Conservation (phyloP, 1,284 basidiomycete species). For the Tremellales sp. region DNA sequence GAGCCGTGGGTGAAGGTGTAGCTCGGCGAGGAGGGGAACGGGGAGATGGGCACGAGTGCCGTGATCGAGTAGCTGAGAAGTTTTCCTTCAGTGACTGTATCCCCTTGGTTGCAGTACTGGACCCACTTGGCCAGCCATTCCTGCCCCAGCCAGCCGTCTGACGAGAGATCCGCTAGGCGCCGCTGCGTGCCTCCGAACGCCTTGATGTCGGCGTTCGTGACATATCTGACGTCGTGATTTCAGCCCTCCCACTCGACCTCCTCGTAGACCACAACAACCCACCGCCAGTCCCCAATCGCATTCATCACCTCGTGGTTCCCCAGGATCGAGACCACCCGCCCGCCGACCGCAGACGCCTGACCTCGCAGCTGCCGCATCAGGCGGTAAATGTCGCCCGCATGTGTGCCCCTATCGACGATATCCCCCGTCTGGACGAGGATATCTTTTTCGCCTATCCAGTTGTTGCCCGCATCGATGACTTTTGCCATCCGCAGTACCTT, state of each 20-base stretch:
- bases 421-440: conserved; percentile 90
- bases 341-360: conserved; percentile 66
- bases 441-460: conserved; percentile 75
- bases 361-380: conserved; percentile 78
- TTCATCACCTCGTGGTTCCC: conserved; percentile 76
- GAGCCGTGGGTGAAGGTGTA: conserved; percentile 86
- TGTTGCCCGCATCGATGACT: conserved; percentile 59
- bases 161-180: conserved; percentile 64
- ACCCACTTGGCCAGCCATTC: conserved; percentile 71
- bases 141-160: conserved; percentile 70
- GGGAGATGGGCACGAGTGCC: conserved; percentile 70
- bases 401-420: conserved; percentile 85
- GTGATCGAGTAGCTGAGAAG: conserved; percentile 66
- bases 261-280: conserved; percentile 18
- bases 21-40: conserved; percentile 62
- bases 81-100: background rate
- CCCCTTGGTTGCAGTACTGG: background rate
- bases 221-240: conserved; percentile 59
- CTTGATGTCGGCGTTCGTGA: conserved; percentile 69
- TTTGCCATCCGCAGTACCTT: conserved; percentile 71
- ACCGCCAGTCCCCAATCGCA: conserved; percentile 83
- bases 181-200: conserved; percentile 69
- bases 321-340: conserved; percentile 67
- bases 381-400: conserved; percentile 74
- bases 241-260: background rate